Percentiles rank a stretch among this genome's conserved stretches.
Conservation (phyloP, 2,329 filamentous ascomycete species). For the Waltergamsia citrina region DNA sequence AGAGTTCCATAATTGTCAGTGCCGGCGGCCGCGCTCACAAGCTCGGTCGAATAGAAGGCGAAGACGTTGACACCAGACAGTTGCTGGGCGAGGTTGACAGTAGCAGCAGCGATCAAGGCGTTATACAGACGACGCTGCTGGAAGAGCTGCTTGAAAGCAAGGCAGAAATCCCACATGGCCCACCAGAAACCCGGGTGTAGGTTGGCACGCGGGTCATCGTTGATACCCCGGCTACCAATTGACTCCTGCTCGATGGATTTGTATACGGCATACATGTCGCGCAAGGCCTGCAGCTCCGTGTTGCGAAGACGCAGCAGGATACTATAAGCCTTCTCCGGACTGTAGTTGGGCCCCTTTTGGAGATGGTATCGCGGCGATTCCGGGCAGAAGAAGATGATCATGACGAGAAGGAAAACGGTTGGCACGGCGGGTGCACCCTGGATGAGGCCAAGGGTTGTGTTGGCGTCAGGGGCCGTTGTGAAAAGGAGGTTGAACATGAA, state of each 20-base stretch:
- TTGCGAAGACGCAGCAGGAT: conserved; percentile 24
- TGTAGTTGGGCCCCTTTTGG: conserved; percentile 24
- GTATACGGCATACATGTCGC: conserved; percentile 30
- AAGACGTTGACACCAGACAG: conserved; percentile 27
- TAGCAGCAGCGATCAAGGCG: conserved; percentile 18
- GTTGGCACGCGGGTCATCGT: conserved; percentile 10
- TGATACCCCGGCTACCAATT: conserved; percentile 11
- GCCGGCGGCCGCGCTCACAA: conserved; percentile 12
- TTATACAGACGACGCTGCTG: conserved; percentile 17
- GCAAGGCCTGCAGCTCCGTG: conserved; percentile 29
- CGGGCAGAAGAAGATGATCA: conserved; percentile 25
- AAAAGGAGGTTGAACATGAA: conserved; percentile 27
- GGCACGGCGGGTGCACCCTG: conserved; percentile 28
- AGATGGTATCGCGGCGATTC: conserved; percentile 32
- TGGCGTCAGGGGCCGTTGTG: conserved; percentile 9
- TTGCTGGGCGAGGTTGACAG: conserved; percentile 21
- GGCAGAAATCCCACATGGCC: conserved; percentile 16
- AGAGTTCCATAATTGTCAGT: conserved; percentile 6
- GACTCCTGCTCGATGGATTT: conserved; percentile 19
- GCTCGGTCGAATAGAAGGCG: conserved; percentile 32
- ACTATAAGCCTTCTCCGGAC: conserved; percentile 23
- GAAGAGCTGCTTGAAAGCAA: conserved; percentile 17
- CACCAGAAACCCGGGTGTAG: conserved; percentile 15
- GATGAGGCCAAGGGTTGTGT: conserved; percentile 18
- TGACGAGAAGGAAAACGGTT: conserved; percentile 20